A percentile compares a stretch with the other conserved stretches of the same genome.
Conservation (phyloP, 1,284 basidiomycete species). For the Cutaneotrichosporon sp. region DNA sequence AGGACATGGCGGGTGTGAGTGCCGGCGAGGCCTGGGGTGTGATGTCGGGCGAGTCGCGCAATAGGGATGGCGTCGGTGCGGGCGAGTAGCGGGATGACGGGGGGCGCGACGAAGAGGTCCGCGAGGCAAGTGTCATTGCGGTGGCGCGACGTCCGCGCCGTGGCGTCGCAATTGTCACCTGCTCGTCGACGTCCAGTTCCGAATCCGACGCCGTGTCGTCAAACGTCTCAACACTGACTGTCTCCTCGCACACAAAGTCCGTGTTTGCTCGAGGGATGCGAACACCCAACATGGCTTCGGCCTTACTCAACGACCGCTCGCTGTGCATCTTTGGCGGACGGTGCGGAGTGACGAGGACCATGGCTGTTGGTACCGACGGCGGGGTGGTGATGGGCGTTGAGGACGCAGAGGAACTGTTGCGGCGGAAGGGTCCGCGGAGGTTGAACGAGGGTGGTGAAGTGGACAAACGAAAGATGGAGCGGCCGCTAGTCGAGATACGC, state of each 20-base stretch:
- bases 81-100: background rate
- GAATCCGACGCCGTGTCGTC: background rate
- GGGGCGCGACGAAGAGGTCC: background rate
- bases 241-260: background rate
- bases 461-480: no score
- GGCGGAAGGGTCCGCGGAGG: background rate
- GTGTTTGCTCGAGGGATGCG: background rate
- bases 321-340: background rate
- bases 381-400: background rate
- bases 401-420: background rate
- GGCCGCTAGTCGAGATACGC: no score
- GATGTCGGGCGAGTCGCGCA: no score
- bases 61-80: background rate
- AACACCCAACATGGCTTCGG: conserved; percentile 1
- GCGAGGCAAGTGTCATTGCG: background rate
- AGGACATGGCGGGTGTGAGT: background rate
- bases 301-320: background rate
- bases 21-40: background rate
- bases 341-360: background rate
- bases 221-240: background rate
- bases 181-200: conserved; percentile 1
- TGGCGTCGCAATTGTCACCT: conserved; percentile 5
- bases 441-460: background rate
- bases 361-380: background rate
- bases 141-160: conserved; percentile 1